Conservation (phyloP, 371 early-diverging fungal species). For the Coemansia linderi region DNA sequence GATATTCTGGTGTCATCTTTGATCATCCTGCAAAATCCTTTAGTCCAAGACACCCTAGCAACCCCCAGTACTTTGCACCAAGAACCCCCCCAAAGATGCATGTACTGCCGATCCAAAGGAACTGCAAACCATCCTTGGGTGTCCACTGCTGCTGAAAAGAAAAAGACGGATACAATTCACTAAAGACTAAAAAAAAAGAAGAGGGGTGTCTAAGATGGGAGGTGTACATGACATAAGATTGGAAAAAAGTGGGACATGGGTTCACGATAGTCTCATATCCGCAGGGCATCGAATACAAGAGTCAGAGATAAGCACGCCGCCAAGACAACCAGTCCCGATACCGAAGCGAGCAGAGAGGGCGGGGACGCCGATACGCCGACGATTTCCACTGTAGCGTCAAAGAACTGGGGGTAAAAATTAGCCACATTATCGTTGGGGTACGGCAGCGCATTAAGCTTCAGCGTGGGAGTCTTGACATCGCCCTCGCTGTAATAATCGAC, state of each 20-base stretch:
- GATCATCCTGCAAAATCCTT: neutral
- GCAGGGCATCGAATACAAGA: constrained; percentile 5
- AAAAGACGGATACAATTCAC: neutral
- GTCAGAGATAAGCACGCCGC: constrained; percentile 1
- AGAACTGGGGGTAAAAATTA: constrained; percentile 46
- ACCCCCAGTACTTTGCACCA: neutral
- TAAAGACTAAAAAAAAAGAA: neutral
- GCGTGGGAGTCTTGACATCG: constrained; percentile 34
- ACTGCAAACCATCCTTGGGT: neutral
- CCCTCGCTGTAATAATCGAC: constrained; percentile 53
- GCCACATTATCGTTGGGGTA: constrained; percentile 21
- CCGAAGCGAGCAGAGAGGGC: neutral
- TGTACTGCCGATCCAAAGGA: neutral
- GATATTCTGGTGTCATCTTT: neutral
- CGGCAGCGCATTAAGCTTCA: constrained; percentile 39
- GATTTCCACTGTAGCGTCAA: constrained; percentile 16
- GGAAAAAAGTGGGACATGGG: neutral
- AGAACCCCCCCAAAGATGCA: neutral
- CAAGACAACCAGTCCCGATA: neutral
- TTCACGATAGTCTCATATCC: constrained; percentile 13
- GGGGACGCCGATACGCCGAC: neutral
- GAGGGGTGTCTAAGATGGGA: neutral
- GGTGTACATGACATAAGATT: neutral
- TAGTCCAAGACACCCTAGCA: neutral
- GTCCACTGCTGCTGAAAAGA: neutral